phyloP scores from a whole-genome alignment of 2,329 filamentous ascomycete species.

The Berkeleyomyces basicola region DNA sequence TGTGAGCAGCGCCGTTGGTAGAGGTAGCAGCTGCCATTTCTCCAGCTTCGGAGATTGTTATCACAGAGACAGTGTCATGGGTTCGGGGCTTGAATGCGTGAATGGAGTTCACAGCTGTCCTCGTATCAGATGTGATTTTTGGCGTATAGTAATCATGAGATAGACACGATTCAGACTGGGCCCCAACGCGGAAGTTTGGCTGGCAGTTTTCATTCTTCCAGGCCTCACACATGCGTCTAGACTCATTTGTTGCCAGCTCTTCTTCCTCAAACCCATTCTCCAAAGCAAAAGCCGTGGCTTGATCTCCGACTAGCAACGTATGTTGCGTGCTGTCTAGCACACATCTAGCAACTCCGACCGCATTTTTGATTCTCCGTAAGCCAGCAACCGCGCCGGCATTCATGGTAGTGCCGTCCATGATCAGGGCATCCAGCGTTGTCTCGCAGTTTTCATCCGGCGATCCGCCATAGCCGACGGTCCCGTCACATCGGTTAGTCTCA shows the following conservation, averaged over 20 bases:
- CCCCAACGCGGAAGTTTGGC: slow-evolving; percentile 33
- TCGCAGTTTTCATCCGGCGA: slow-evolving; percentile 39
- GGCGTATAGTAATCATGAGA: slow-evolving; percentile 33
- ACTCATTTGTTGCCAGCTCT: slow-evolving; percentile 27
- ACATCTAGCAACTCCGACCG: slow-evolving; percentile 32
- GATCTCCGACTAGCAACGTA: slow-evolving; percentile 34
- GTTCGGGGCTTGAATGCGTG: slow-evolving; percentile 27
- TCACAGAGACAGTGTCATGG: slow-evolving; percentile 39
- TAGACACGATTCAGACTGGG: slow-evolving; percentile 26
- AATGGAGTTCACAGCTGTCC: slow-evolving; percentile 32
- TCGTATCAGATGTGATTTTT: slow-evolving; percentile 23
- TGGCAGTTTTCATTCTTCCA: slow-evolving; percentile 30
- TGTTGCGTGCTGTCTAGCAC: slow-evolving; percentile 36
- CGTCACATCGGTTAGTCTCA: slow-evolving; percentile 36
- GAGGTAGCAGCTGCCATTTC: slow-evolving; percentile 37
- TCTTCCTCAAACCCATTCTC: slow-evolving; percentile 33
- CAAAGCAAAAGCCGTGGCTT: slow-evolving; percentile 35
- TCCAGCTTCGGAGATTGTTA: slow-evolving; percentile 28
- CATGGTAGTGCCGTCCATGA: slow-evolving; percentile 39
- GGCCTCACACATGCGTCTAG: slow-evolving; percentile 23
- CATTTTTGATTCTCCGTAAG: slow-evolving; percentile 31
- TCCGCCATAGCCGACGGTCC: slow-evolving; percentile 37
- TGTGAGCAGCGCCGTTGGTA: slow-evolving; percentile 37
- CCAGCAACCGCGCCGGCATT: slow-evolving; percentile 36
- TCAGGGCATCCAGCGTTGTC: slow-evolving; percentile 41